Evolutionary conservation across 495 filamentous ascomycete species (phyloP), one percentile per base, ranked within the genome.

Genomic region (Staphylotrichum longicolle): DNA sequence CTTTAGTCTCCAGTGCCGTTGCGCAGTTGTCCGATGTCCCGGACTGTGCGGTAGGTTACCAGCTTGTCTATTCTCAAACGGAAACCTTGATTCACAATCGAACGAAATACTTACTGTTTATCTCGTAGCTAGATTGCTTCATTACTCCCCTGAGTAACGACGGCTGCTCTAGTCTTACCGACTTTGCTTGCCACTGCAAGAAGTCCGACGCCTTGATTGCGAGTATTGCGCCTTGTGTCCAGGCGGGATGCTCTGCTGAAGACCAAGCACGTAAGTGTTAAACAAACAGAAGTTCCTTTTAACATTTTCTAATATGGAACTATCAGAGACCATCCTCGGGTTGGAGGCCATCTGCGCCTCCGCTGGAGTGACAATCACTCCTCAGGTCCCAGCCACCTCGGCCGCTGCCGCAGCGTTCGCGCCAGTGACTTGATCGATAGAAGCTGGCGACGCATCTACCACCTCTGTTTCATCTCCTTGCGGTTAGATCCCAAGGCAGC

Each of bases 151-250:
- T 45, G 42, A 45, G 9, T 11, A 45, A 12, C 1, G 42, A 45
- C 12, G 42, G 42, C 42, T 45, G 42, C 42, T 45, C 42, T n/a
- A n/a, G 9, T n/a, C 42, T 45, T 45, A 45, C 42, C 42, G 42
- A 45, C 42, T 45, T 45, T 45, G 42, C 42, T 45, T 45, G 42
- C 42, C 42, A 45, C 42, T 45, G 42, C 42, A 15, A 45, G 12
- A 45, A 45, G 42, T 5, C 42, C 12, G 42, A n/a, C 10, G 42
- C 5, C 7, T 12, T 45, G n/a, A 11, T 15, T 45, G 8, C 10
- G 42, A 39, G 37, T 39, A 11, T 45, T 11, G n/a, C n/a, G 42
- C n/a, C 42, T 45, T 45, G 42, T 11, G 42, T 45, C 42, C 42
- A n/a, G 42, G 42, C 4, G 1, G 8, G 7, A 1, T 45, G 42